phyloP scores from a whole-genome alignment of 768 basidiomycete genomes.

The Hydnomerulius pinastri region DNA sequence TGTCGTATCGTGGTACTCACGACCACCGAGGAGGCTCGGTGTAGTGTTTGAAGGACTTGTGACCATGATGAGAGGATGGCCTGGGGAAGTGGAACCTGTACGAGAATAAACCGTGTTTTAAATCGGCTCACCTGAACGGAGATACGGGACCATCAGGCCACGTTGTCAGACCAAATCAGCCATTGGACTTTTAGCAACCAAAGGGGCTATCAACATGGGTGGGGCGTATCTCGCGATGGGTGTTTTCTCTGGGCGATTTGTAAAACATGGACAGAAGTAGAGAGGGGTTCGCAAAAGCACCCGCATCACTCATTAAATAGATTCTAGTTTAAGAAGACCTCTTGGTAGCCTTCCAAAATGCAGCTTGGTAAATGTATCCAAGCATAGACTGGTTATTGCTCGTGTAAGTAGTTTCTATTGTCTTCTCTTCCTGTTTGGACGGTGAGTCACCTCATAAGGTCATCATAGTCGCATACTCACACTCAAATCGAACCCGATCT shows the following conservation, averaged over 20 bases:
- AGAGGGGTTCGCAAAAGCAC: neutral
- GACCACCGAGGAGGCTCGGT: neutral
- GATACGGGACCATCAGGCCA: too few species aligned
- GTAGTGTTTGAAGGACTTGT: neutral
- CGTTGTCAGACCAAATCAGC: neutral
- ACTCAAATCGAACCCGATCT: conserved; percentile 80
- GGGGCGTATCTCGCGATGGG: too few species aligned
- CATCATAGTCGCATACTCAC: conserved; percentile 45
- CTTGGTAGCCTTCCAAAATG: conserved; percentile 80
- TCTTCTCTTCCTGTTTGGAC: conserved; percentile 69
- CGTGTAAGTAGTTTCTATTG: conserved; percentile 84
- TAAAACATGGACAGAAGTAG: neutral
- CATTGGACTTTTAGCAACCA: too few species aligned
- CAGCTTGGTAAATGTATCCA: conserved; percentile 79
- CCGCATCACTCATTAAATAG: neutral
- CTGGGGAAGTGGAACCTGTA: too few species aligned
- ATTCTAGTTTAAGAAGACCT: neutral
- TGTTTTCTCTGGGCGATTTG: too few species aligned
- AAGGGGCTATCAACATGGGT: too few species aligned
- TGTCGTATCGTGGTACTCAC: neutral
- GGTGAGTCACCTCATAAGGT: neutral
- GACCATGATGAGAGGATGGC: neutral
- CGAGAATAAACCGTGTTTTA: neutral
- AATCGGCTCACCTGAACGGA: too few species aligned
- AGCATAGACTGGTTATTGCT: conserved; percentile 82